Conservation (phyloP, 1,139 yeast species). For the Eremothecium gossypii region DNA sequence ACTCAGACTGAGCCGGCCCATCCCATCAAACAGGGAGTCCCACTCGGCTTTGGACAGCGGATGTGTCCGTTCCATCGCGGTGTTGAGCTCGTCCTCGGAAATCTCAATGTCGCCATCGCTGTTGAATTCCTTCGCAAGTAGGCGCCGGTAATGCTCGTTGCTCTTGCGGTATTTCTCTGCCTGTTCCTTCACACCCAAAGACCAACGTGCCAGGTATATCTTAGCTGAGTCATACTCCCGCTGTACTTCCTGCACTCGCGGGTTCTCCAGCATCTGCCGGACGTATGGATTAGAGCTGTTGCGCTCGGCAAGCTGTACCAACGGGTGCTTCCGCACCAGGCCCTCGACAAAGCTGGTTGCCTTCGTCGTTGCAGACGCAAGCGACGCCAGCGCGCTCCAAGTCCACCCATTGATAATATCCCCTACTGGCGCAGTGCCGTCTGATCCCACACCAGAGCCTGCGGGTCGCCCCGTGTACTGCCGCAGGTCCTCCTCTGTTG, state of each 20-base stretch:
- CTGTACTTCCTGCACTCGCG: constrained; percentile 72
- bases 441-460: constrained; percentile 25
- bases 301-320: constrained; percentile 23
- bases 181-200: constrained; percentile 86
- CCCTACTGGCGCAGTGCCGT: constrained; percentile 21
- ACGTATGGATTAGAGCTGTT: constrained; percentile 33
- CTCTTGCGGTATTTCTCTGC: constrained; percentile 69
- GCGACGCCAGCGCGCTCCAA: constrained; percentile 77
- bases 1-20: constrained; percentile 68
- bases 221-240: constrained; percentile 91
- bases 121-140: constrained; percentile 59
- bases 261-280: constrained; percentile 55
- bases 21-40: constrained; percentile 70
- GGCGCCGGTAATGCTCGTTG: constrained; percentile 49
- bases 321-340: constrained; percentile 23
- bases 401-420: constrained; percentile 6
- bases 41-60: constrained; percentile 54
- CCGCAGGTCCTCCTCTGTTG: constrained; percentile 65
- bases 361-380: constrained; percentile 70
- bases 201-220: constrained; percentile 94
- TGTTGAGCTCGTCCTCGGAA: constrained; percentile 30
- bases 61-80: constrained; percentile 42
- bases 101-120: constrained; percentile 38
- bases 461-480: constrained; percentile 50
- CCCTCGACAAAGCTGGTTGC: constrained; percentile 33